These are phyloP conservation scores for Ramaria rubella DNA, from an alignment of 768 basidiomycete species.

Conservation along the genomic window DNA sequence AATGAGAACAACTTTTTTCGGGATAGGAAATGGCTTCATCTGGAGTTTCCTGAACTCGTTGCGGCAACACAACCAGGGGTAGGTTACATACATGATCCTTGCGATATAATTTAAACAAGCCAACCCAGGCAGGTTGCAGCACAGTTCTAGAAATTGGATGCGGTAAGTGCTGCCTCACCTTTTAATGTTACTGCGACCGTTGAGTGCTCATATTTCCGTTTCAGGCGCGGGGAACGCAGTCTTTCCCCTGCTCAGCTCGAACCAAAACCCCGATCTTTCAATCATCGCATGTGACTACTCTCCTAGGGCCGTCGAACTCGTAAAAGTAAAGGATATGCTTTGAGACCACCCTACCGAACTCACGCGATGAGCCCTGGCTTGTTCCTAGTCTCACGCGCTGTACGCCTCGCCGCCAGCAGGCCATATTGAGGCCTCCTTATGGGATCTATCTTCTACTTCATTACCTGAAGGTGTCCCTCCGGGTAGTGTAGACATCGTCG, in stretches of 20 bases:
- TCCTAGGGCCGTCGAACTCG: slow-evolving; percentile 77
- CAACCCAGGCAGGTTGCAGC: slow-evolving; percentile 61
- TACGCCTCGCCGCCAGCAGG: slow-evolving; percentile 66
- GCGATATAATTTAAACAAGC: background rate
- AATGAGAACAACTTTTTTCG: slow-evolving; percentile 90
- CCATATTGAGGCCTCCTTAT: slow-evolving; percentile 70
- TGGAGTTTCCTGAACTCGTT: slow-evolving; percentile 91
- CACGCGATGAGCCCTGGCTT: background rate
- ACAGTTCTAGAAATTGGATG: slow-evolving; percentile 88
- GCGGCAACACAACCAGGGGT: slow-evolving; percentile 63
- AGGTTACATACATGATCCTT: slow-evolving; percentile 17
- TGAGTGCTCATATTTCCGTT: background rate
- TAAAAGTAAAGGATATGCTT: slow-evolving; percentile 48
- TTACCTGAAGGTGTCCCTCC: slow-evolving; percentile 60
- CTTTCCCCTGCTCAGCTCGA: slow-evolving; percentile 79
- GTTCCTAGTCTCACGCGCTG: slow-evolving; percentile 56
- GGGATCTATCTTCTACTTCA: slow-evolving; percentile 74
- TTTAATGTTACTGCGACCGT: background rate
- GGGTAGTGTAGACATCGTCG: slow-evolving; percentile 74
- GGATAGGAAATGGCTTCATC: slow-evolving; percentile 88
- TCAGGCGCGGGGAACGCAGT: slow-evolving; percentile 92
- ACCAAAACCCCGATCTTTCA: slow-evolving; percentile 69
- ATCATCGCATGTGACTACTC: slow-evolving; percentile 91
- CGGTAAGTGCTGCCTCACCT: slow-evolving; percentile 36
- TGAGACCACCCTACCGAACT: slow-evolving; percentile 1